These are phyloP conservation scores for Wickerhamiella spandovensis DNA, from an alignment of 805 yeast genomes.

Conservation along the genomic window DNA sequence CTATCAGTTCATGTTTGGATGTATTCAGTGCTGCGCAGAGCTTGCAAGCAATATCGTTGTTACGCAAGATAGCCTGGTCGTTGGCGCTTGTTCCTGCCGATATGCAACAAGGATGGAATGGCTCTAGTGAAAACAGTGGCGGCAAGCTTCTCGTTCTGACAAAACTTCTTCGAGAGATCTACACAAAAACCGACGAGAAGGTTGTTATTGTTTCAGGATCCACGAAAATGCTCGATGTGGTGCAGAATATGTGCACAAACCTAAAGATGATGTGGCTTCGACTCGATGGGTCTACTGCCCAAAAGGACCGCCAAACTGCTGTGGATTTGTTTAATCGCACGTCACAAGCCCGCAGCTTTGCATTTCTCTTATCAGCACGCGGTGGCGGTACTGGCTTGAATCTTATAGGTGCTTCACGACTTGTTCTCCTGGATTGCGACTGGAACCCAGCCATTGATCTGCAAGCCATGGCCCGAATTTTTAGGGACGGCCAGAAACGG, in stretches of 20 bases:
- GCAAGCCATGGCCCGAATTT: conserved; percentile 93
- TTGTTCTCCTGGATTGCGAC: conserved; percentile 80
- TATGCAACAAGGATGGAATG: neutral
- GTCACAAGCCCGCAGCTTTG: conserved; percentile 31
- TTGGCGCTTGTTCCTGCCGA: conserved; percentile 19
- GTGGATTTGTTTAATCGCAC: conserved; percentile 56
- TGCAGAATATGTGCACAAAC: conserved; percentile 43
- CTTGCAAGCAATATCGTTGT: conserved; percentile 54
- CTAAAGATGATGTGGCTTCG: conserved; percentile 41
- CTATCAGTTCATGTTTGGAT: conserved; percentile 25
- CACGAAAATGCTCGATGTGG: conserved; percentile 71
- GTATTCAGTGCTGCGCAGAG: conserved; percentile 23
- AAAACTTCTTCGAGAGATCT: conserved; percentile 40
- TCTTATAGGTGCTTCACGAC: conserved; percentile 75
- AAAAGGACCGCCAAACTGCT: conserved; percentile 45
- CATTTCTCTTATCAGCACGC: conserved; percentile 71
- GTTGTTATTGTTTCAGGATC: conserved; percentile 77
- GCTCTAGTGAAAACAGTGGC: conserved; percentile 17
- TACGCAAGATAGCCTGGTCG: conserved; percentile 75
- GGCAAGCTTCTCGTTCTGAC: conserved; percentile 59
- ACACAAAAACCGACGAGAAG: conserved; percentile 43
- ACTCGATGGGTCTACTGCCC: conserved; percentile 75
- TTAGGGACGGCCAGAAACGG: conserved; percentile 78
- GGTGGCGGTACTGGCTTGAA: conserved; percentile 93
- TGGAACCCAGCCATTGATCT: conserved; percentile 93